Evolutionary conservation across 1,139 yeast species (phyloP).

Genomic region (Yamadazyma spencermartinsiae): DNA sequence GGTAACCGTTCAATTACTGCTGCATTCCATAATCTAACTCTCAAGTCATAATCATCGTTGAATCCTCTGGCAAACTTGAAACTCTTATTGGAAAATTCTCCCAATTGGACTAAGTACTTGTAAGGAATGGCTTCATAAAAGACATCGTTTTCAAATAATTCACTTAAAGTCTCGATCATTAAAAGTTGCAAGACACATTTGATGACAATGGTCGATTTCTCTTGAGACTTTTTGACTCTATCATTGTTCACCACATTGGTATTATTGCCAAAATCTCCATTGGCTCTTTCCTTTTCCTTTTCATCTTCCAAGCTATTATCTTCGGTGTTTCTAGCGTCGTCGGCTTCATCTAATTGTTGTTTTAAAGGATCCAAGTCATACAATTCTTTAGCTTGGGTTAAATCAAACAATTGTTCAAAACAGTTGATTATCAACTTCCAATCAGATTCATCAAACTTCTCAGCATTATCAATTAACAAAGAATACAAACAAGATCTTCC

Average conservation of each 20-base stretch:
- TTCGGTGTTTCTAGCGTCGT: constrained; percentile 7
- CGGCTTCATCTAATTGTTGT: constrained; percentile 4
- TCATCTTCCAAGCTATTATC: constrained; percentile 5
- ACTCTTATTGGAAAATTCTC: constrained; percentile 62
- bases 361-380: constrained; percentile 66
- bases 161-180: constrained; percentile 85
- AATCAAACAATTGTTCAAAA: constrained; percentile 66
- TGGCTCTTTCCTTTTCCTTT: constrained; percentile 7
- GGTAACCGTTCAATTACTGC: constrained; percentile 94
- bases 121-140: constrained; percentile 75
- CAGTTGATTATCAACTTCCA: constrained; percentile 75
- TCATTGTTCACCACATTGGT: constrained; percentile 19
- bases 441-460: constrained; percentile 60
- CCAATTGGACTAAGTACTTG: constrained; percentile 56
- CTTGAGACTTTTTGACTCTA: constrained; percentile 36
- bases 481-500: constrained; percentile 88
- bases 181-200: constrained; percentile 88
- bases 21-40: constrained; percentile 86
- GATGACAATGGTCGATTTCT: constrained; percentile 80
- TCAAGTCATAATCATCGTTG: constrained; percentile 83
- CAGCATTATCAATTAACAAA: constrained; percentile 70
- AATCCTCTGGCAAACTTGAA: constrained; percentile 82
- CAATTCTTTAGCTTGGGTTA: constrained; percentile 85
- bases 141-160: constrained; percentile 66
- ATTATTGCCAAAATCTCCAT: constrained; percentile 17